Evolutionary conservation across 352 stramenopile genomes (phyloP), one percentile per base, ranked within the genome.

Genomic region (Phytophthora sp.): DNA sequence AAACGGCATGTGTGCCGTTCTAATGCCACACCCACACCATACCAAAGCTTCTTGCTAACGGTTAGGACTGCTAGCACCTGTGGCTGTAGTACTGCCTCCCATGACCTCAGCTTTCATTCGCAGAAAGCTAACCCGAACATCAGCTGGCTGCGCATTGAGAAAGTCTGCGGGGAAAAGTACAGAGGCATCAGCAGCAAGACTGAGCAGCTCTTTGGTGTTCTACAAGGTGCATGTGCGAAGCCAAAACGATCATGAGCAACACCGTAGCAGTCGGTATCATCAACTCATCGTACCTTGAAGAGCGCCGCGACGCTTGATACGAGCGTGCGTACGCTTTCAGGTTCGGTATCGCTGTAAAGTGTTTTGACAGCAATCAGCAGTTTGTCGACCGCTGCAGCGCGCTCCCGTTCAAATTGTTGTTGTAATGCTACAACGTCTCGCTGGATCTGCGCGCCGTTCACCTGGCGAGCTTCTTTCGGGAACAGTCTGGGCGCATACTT

Each of bases 131-230:
- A 65, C 53, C 31, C 77, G 82, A 62, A 96, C 76, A 17, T 87
- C 71, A 17, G 45, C 44, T 34, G 88, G 60, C 24, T 90, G 68
- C 0, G 80, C 86, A 42, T 91, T 88, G 32, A 94, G 65, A 60
- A 96, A 94, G 48, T 97, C 88, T 32, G 54, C 41, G 0, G 89
- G 88, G 39, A 97, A 96, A 26, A 96, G 57, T 12, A 70, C 66
- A 11, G 74, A 61, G 17, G 84, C 88, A 62, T 97, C 84, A 5
- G 89, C 88, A 1, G 82, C 80, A 10, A 96, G 76, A 52, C 91
- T 94, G 28, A 88, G 91, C 23, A 97, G 64, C 46, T 97, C 89
- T 35, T 89, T 89, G 9, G 89, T 89, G 62, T 84, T 95, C 62
- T 88, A 32, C 23, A 42, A 54, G 11, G 38, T 8, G 8, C n/a